A percentile compares a stretch with the other conserved stretches of the same genome.
Evolutionary conservation across 768 basidiomycete genomes (phyloP).

Genomic region (Phlebiopsis flavidoalba): DNA sequence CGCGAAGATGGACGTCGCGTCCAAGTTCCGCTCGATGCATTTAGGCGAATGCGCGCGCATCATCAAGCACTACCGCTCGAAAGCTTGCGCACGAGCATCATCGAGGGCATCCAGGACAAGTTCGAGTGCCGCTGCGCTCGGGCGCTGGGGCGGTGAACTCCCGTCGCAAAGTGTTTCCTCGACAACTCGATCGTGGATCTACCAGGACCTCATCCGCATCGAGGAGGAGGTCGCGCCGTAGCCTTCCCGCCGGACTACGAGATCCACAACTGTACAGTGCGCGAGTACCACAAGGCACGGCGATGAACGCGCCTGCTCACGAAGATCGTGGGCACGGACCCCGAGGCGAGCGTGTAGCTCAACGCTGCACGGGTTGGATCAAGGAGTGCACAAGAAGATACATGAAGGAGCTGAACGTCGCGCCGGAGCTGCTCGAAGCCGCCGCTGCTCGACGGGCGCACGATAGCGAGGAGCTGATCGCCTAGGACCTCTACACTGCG

Average conservation of each 20-base stretch:
- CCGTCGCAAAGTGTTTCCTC: constrained; percentile 70
- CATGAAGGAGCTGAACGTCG: constrained; percentile 90
- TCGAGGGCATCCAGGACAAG: constrained; percentile 65
- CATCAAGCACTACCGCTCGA: constrained; percentile 92
- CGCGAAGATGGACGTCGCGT: constrained; percentile 87
- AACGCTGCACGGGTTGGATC: constrained; percentile 87
- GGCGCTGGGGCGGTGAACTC: constrained; percentile 56
- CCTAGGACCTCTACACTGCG: constrained; percentile 94
- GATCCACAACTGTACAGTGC: constrained; percentile 76
- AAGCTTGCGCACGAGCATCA: constrained; percentile 80
- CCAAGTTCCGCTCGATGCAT: constrained; percentile 91
- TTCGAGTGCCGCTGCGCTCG: constrained; percentile 69
- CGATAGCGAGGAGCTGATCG: constrained; percentile 89
- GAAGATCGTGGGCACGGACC: constrained; percentile 62
- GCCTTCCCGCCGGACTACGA: constrained; percentile 92
- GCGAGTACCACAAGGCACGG: constrained; percentile 85
- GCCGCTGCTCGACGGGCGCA: constrained; percentile 89
- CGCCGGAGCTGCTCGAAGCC: constrained; percentile 81
- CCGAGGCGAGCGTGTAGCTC: constrained; percentile 86
- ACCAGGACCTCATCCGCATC: constrained; percentile 91
- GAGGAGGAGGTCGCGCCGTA: constrained; percentile 85
- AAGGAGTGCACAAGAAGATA: constrained; percentile 93
- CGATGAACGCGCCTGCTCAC: constrained; percentile 74
- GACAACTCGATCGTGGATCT: constrained; percentile 83
- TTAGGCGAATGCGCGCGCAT: constrained; percentile 88